phyloP scores from a whole-genome alignment of 2,329 filamentous ascomycete species.

The Diplodia mutila region DNA sequence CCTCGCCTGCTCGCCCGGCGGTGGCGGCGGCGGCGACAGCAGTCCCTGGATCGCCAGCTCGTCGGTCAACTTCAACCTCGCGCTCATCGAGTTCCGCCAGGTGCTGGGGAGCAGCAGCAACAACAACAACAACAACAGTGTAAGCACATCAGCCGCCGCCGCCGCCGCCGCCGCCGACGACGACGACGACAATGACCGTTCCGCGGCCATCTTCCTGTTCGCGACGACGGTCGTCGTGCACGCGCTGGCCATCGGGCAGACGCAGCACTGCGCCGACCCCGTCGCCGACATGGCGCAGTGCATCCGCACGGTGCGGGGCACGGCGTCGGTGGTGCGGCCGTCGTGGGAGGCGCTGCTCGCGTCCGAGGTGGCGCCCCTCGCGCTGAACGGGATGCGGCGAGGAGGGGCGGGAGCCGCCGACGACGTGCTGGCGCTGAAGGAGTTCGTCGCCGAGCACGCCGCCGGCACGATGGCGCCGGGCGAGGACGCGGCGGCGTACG shows the following conservation, averaged over 20 bases:
- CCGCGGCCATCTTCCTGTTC: background rate
- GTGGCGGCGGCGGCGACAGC: no score
- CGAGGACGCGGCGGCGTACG: background rate
- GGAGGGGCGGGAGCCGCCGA: no score
- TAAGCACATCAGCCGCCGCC: no score
- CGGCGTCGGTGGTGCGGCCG: background rate
- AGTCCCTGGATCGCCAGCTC: background rate
- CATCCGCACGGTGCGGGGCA: background rate
- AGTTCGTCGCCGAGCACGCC: background rate
- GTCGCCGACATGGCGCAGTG: background rate
- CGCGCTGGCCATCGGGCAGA: background rate
- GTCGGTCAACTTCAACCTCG: background rate
- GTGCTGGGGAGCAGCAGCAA: background rate
- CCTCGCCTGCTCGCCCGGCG: constrained; percentile 26
- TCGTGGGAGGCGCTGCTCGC: background rate
- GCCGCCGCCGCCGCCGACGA: no score
- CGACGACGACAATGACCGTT: background rate
- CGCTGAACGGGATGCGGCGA: background rate
- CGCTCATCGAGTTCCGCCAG: background rate
- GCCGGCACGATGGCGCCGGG: background rate
- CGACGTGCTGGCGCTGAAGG: background rate
- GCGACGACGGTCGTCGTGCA: background rate
- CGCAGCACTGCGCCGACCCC: background rate
- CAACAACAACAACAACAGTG: no score
- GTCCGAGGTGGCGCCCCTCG: background rate